Evolutionary conservation across 805 yeast genomes (phyloP).

Genomic region (Candida multigemmis): DNA sequence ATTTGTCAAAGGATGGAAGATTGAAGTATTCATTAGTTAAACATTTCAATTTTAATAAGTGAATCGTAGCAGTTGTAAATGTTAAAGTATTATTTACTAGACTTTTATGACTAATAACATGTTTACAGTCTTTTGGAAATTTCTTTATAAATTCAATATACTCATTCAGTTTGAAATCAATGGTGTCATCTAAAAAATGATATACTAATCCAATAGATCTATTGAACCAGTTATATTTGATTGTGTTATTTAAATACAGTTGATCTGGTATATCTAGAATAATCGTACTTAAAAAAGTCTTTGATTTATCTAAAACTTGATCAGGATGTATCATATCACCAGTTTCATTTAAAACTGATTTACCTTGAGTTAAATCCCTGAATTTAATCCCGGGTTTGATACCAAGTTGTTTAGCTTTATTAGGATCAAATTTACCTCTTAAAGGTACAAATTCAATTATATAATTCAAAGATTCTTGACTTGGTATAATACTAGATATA

Average conservation of each 20-base stretch:
- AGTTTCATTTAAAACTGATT: constrained; percentile 43
- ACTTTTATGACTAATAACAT: constrained; percentile 65
- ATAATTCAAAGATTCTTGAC: constrained; percentile 50
- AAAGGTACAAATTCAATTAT: constrained; percentile 57
- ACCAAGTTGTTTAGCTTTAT: constrained; percentile 59
- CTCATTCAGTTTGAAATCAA: constrained; percentile 33
- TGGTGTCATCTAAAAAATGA: constrained; percentile 63
- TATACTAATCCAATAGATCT: constrained; percentile 46
- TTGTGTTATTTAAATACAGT: constrained; percentile 28
- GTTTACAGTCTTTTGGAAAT: constrained; percentile 46
- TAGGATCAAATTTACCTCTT: constrained; percentile 68
- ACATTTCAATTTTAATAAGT: constrained; percentile 48
- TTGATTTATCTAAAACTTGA: constrained; percentile 62
- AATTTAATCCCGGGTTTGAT: constrained; percentile 57
- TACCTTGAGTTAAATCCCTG: constrained; percentile 52
- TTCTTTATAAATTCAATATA: constrained; percentile 43
- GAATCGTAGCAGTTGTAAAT: constrained; percentile 45
- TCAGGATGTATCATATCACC: constrained; percentile 56
- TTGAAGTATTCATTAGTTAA: constrained; percentile 38
- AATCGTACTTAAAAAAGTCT: constrained; percentile 49
- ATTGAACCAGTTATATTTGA: constrained; percentile 22
- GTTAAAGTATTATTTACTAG: constrained; percentile 55
- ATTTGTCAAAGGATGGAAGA: constrained; percentile 21
- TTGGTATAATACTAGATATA: too few species aligned
- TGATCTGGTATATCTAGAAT: constrained; percentile 65